Evolutionary conservation across 2,329 filamentous ascomycete species (phyloP), one percentile per base, ranked within the genome.

Genomic region (Cyanodermella asteris): DNA sequence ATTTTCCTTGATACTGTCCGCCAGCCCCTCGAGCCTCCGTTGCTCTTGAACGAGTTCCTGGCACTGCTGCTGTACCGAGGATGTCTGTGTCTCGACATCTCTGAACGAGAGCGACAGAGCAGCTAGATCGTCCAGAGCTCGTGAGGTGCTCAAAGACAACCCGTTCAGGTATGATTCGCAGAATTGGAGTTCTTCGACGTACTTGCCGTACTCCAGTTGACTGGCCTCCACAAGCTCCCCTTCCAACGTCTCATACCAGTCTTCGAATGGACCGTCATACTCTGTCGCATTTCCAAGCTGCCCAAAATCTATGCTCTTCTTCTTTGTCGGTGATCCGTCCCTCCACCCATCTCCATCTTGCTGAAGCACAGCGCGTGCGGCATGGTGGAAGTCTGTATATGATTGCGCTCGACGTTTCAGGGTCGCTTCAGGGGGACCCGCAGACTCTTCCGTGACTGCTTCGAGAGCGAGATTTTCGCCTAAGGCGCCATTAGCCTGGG

Each of bases 31-130:
- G 20, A 93, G 60, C 13, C 76, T 68, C 38, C 63, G 67, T 50
- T 94, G 81, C 38, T 91, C 82, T 2, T 64, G 58, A 16, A 94
- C 54, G 3, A 97, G 59, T 28, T 78, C 75, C 43, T 93, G 80
- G 49, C 87, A 97, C 47, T 91, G 81, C 23, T 73, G 68, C 44
- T 82, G 77, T 53, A 97, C 94, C 9, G 75, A 72, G n/a, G 74
- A 77, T 1, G 87, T 97, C 50, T 94, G 84, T 7, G 65, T 58
- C 39, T 93, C 81, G 24, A 97, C 84, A 1, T 72, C 59, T 36
- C 72, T 71, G 53, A 97, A 97, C 5, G 82, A 84, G 38, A 72
- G 66, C 9, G 82, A 82, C 10, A 97, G 60, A 1, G 64, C 69
- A 10, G 75, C 72, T 15, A 97, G 60, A 11, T 90, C 58, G 21